Evolutionary conservation across 768 basidiomycete genomes (phyloP), one percentile per base, ranked within the genome.

Genomic region (Panaeolus cyanescens): DNA sequence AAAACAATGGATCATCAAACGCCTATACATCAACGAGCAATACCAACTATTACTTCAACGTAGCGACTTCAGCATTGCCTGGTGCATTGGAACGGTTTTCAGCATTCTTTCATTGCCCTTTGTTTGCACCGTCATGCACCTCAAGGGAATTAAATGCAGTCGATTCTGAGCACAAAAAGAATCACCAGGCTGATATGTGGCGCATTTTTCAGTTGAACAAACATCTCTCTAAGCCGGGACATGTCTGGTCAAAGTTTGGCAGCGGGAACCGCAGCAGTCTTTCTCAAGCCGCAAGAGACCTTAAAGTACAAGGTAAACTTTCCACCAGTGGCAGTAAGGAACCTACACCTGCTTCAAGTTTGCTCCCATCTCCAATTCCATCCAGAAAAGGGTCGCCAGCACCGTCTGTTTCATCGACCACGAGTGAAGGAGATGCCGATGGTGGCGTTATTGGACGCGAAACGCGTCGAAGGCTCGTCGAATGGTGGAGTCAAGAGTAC

Each of bases 81-180:
- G 87, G 85, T 63, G 92, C 92, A 34, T 83, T 95, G 56, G 83
- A 86, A 69, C 88, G 93, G 63, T 89, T 93, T 72, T 75, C 93
- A 25, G 85, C 82, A 0, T 99, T 99, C 78, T 99, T 99, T 76
- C 92, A 92, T 64, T 90, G 87, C n/a, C 96, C 96, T 0, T 82
- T 96, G 39, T 99, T 99, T 70, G 73, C 87, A 1, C 85, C 91
- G 0, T 92, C 90, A 4, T 93, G 94, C 70, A 95, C 94, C 0
- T 81, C 86, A 28, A 86, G 95, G 32, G 96, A 99, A 76, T 81
- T 97, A 63, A 95, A 95, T 66, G 96, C 97, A 1, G 96, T 99
- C 39, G 91, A 99, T 72, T 96, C 94, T 0, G 97, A 99, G 72
- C 90, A 98, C 80, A 93, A 94, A 78, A 96, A 97, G 79, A 99